phyloP scores from a whole-genome alignment of 441 rosid genomes.

The Isatis lusitanica region DNA sequence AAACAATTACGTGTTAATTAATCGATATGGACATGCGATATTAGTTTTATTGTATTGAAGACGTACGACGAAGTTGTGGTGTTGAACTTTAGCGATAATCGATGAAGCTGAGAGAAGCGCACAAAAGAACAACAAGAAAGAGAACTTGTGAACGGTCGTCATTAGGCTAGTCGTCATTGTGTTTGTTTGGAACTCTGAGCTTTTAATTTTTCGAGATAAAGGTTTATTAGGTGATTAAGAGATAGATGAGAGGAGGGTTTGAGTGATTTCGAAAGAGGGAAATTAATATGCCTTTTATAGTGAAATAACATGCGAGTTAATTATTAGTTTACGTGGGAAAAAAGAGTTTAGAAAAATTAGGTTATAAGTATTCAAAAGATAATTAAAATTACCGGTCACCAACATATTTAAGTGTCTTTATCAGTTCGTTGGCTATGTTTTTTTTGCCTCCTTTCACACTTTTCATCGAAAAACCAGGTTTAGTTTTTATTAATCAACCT shows the following conservation, averaged over 20 bases:
- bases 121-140: slow-evolving; percentile 38
- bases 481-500: slow-evolving; percentile 11
- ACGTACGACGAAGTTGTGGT: slow-evolving; percentile 73
- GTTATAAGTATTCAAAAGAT: slow-evolving; percentile 22
- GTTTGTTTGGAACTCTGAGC: slow-evolving; percentile 5
- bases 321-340: not conserved
- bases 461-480: not conserved
- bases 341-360: slow-evolving; percentile 8
- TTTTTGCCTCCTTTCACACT: slow-evolving; percentile 25
- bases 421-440: slow-evolving; percentile 36
- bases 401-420: slow-evolving; percentile 32
- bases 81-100: slow-evolving; percentile 41
- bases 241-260: slow-evolving; percentile 15
- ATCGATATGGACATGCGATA: not conserved
- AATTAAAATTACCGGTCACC: slow-evolving; percentile 31
- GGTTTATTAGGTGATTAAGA: slow-evolving; percentile 20
- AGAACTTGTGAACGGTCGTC: not conserved
- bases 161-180: slow-evolving; percentile 15
- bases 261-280: slow-evolving; percentile 16
- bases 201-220: not conserved
- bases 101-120: slow-evolving; percentile 43
- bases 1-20: not conserved
- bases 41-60: not conserved
- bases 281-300: slow-evolving; percentile 26
- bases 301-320: not conserved